Evolutionary conservation across 768 basidiomycete genomes (phyloP), one percentile per base, ranked within the genome.

Genomic region (Lyophyllum shimeji): DNA sequence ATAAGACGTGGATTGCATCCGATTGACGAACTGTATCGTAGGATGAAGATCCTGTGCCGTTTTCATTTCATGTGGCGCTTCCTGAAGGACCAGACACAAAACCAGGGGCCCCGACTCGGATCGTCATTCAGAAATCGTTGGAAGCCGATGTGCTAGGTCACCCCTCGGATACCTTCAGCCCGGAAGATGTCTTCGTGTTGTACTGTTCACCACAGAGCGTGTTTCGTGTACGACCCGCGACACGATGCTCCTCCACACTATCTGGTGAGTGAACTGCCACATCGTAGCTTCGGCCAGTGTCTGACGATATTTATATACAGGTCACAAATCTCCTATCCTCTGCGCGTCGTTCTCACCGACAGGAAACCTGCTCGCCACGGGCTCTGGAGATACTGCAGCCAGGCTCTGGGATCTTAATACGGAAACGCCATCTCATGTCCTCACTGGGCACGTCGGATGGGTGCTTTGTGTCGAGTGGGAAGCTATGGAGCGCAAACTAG

Each of bases 401-500:
- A 84, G 97, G 3, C 73, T 99, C 21, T 98, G 97, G 97, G 89
- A 98, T 70, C 82, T 98, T 47, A 82, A 89, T 65, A 96, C 91
- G 0, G 97, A 98, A 70, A 89, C 85, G 6, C 96, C 97, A 1
- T 92, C 90, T 39, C 89, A 92, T 67, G 88, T 86, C 13, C 79
- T 98, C 17, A 72, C 81, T 0, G 97, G 97, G 0, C 97, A 99
- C 66, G 85, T 86, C 61, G 95, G 95, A 0, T 98, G 95, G 96
- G 94, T 99, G 1, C 79, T 98, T 1, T 98, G 94, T 63, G 91
- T 95, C 4, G 97, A 98, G 66, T 99, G 96, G 95, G 95, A 98
- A 64, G 90, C 91, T 0, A 81, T 91, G 78, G 95, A 98, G 67
- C 76, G 94, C 43, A 88, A 86, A 63, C 74, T 98, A 13, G 96